Base-by-base conservation (phyloP, 164 flowering plant genomes). In the Cinnamomum chago region DNA sequence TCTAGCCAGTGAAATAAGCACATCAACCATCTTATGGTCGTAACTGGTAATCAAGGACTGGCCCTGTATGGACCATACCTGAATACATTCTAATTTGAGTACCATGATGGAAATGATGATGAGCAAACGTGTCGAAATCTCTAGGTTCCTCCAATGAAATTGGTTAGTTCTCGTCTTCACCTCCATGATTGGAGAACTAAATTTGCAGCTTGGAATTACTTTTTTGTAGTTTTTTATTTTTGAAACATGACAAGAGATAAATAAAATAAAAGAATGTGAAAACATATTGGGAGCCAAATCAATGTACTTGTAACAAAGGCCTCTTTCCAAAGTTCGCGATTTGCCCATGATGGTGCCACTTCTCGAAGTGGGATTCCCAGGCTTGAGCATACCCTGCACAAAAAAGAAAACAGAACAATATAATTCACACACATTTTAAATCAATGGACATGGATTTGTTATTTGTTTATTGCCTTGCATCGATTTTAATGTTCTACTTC, bases 301-400 rank as follows among this genome's bases (percentile, higher is more conserved):
- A 52, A 75, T 27, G 83, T 87, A 94, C 97, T 95, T 77, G 97
- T 90, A 75, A 89, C 80, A 71, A 95, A 95, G 67, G 98, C 97
- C 80, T 91, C 98, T 73, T 83, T 81, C 98, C 98, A 91, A n/a
- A 66, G 72, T 18, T 87, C 81, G 58, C 79, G 83, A 66, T 84
- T 64, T 65, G 90, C 87, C 97, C 96, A 94, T 30, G 88, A 85
- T 22, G 98, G 96, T 24, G 96, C 88, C 73, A 83, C 88, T 86
- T 95, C 97, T 78, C 83, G 81, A 74, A 91, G 11, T 71, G 97
- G 86, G 65, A 91, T 92, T 76, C 92, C 97, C 75, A 27, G 80
- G 78, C 78, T 79, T 65, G 66, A 73, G 86, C 98, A 91, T 50
- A 86, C 81, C 55, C 98, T 95, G 87, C 81, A 82, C 9, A 74